These are phyloP conservation scores for Helicostylum pulchrum DNA, from an alignment of 192 early-diverging fungal species.

Conservation along the genomic window DNA sequence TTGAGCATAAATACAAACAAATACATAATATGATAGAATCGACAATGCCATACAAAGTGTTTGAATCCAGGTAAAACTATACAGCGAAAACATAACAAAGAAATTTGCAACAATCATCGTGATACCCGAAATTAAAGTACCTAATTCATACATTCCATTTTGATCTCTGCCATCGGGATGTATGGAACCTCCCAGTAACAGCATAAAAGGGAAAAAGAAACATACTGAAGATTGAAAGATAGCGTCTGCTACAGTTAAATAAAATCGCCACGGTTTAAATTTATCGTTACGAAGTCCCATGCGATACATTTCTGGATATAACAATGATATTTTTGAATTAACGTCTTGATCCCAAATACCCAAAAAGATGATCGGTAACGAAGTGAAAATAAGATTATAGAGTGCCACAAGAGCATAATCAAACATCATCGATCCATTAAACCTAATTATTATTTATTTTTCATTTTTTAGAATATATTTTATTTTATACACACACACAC, in stretches of 20 bases:
- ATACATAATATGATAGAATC: constrained; percentile 55
- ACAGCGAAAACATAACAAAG: constrained; percentile 74
- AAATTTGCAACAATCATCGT: constrained; percentile 76
- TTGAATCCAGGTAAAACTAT: constrained; percentile 75
- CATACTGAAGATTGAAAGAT: constrained; percentile 71
- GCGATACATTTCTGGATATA: constrained; percentile 80
- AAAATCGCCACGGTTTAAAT: constrained; percentile 77
- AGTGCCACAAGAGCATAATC: constrained; percentile 85
- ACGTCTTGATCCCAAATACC: constrained; percentile 85
- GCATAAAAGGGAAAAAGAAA: constrained; percentile 64
- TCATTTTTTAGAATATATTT: neutral
- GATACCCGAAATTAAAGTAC: constrained; percentile 69
- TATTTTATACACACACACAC: neutral
- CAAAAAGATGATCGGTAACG: constrained; percentile 70
- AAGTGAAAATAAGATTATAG: constrained; percentile 86
- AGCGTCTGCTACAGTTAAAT: constrained; percentile 66
- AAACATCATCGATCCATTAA: constrained; percentile 75
- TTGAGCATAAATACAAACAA: constrained; percentile 56
- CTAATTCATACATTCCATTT: constrained; percentile 65
- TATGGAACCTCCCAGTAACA: constrained; percentile 42
- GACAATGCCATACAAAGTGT: constrained; percentile 46
- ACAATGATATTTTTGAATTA: constrained; percentile 56
- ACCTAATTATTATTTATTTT: constrained; percentile 43
- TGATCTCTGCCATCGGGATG: constrained; percentile 32
- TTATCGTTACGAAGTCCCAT: constrained; percentile 68